These are phyloP conservation scores for Sphagnum contortum DNA, from an alignment of 225 moss, liverwort and hornwort species.

Conservation along the genomic window DNA sequence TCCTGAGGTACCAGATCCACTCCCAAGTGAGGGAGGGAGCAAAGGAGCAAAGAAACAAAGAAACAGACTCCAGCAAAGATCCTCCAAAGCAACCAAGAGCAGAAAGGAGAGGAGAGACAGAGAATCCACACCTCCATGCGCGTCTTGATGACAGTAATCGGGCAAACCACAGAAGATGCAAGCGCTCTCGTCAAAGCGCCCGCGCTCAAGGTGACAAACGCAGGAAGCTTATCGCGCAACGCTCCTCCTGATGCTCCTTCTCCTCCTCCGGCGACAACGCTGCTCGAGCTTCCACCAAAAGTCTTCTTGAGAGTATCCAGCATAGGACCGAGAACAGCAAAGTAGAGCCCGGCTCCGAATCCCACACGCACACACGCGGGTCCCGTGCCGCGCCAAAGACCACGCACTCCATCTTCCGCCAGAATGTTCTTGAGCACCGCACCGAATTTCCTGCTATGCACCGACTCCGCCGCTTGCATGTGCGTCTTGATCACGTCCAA, in stretches of 20 bases:
- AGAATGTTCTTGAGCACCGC: slow-evolving; percentile 42
- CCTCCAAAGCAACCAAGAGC: no score
- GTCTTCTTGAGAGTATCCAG: slow-evolving; percentile 56
- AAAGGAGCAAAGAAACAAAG: no score
- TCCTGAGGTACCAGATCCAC: slow-evolving; percentile 45
- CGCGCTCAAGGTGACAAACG: slow-evolving; percentile 63
- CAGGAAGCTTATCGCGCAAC: slow-evolving; percentile 61
- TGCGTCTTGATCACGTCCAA: slow-evolving; percentile 93
- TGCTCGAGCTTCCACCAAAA: slow-evolving; percentile 11
- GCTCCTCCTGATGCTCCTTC: slow-evolving; percentile 21
- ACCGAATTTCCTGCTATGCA: slow-evolving; percentile 42
- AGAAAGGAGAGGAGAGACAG: no score
- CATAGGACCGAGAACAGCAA: slow-evolving; percentile 73
- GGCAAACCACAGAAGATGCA: slow-evolving; percentile 72
- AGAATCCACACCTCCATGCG: slow-evolving; percentile 82
- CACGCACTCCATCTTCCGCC: slow-evolving; percentile 63
- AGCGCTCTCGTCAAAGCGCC: slow-evolving; percentile 71
- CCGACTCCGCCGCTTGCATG: slow-evolving; percentile 66
- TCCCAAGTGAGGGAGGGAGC: slow-evolving; percentile 21
- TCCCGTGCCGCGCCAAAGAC: slow-evolving; percentile 91
- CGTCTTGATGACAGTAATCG: slow-evolving; percentile 93
- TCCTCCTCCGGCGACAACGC: background rate
- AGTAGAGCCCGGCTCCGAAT: slow-evolving; percentile 86
- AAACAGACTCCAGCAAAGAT: no score
- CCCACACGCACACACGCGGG: slow-evolving; percentile 88